phyloP scores from a whole-genome alignment of 805 yeast genomes.

The Yarrowia deformans region DNA sequence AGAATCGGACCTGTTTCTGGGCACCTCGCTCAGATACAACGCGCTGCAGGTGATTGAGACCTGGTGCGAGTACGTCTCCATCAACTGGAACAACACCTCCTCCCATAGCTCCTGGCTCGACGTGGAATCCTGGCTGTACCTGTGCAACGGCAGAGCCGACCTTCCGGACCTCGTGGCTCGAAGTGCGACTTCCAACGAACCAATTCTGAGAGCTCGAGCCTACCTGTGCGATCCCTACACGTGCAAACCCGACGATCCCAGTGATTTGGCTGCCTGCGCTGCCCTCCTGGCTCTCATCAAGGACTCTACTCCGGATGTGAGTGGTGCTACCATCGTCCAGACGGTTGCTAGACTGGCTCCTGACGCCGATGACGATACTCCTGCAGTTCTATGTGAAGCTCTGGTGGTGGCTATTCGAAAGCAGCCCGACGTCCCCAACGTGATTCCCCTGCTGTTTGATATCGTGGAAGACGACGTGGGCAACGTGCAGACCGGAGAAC shows the following conservation, averaged over 20 bases:
- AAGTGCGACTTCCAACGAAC: conserved; percentile 17
- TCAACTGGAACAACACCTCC: conserved; percentile 40
- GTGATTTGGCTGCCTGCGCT: conserved; percentile 29
- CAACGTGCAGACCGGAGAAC: conserved; percentile 71
- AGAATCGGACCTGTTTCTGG: conserved; percentile 72
- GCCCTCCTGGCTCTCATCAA: conserved; percentile 41
- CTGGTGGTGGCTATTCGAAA: conserved; percentile 65
- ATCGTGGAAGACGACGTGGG: conserved; percentile 77
- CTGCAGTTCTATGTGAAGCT: conserved; percentile 74
- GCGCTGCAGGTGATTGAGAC: conserved; percentile 64
- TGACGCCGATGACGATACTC: conserved; percentile 81
- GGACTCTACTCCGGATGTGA: background rate
- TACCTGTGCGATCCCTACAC: conserved; percentile 30
- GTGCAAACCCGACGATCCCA: conserved; percentile 5
- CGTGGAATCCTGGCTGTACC: conserved; percentile 28
- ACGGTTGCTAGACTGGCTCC: conserved; percentile 58
- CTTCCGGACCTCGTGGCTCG: conserved; percentile 9
- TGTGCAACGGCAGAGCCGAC: background rate
- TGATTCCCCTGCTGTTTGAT: conserved; percentile 63
- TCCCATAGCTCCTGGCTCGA: conserved; percentile 5
- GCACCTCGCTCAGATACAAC: conserved; percentile 65
- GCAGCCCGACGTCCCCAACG: conserved; percentile 47
- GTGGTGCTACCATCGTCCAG: conserved; percentile 45
- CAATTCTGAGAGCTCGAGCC: conserved; percentile 22
- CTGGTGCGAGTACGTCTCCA: conserved; percentile 50